Percentiles rank a stretch among this genome's conserved stretches.
Evolutionary conservation across 2,329 filamentous ascomycete species (phyloP).

Genomic region (Aspergillus sp.): DNA sequence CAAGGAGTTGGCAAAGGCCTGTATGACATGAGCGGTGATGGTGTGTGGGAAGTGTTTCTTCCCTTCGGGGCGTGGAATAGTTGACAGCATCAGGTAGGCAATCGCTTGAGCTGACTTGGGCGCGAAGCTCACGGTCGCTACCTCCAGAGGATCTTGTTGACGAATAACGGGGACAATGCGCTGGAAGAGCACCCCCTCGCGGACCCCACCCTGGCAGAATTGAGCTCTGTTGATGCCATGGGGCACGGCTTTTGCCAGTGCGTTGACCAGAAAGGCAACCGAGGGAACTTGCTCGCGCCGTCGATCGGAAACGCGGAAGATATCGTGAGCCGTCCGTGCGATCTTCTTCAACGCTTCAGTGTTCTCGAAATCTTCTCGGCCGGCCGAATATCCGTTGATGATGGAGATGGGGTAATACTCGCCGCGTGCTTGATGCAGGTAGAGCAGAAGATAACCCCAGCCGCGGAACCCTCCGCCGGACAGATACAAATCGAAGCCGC

Average conservation of each 20-base stretch:
- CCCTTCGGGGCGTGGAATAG: slow-evolving; percentile 40
- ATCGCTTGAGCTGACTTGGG: slow-evolving; percentile 46
- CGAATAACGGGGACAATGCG: slow-evolving; percentile 60
- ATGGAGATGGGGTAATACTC: slow-evolving; percentile 74
- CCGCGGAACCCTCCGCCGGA: slow-evolving; percentile 86
- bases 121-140: slow-evolving; percentile 56
- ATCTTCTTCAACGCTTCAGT: slow-evolving; percentile 24
- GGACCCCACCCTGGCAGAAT: slow-evolving; percentile 82
- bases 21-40: slow-evolving; percentile 24
- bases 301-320: slow-evolving; percentile 73
- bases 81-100: slow-evolving; percentile 46
- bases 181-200: slow-evolving; percentile 73
- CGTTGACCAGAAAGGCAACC: slow-evolving; percentile 72
- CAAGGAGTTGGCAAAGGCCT: slow-evolving; percentile 31
- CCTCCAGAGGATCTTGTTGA: slow-evolving; percentile 63
- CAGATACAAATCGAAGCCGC: slow-evolving; percentile 69
- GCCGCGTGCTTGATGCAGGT: slow-evolving; percentile 61
- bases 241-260: slow-evolving; percentile 66
- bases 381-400: slow-evolving; percentile 72
- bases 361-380: slow-evolving; percentile 29
- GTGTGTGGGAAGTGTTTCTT: slow-evolving; percentile 22
- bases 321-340: slow-evolving; percentile 28
- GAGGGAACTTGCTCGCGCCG: slow-evolving; percentile 78
- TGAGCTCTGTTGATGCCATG: slow-evolving; percentile 65
- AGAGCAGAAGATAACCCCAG: slow-evolving; percentile 83